phyloP scores from a whole-genome alignment of 1,284 basidiomycete species.

The Ganoderma lucidum region DNA sequence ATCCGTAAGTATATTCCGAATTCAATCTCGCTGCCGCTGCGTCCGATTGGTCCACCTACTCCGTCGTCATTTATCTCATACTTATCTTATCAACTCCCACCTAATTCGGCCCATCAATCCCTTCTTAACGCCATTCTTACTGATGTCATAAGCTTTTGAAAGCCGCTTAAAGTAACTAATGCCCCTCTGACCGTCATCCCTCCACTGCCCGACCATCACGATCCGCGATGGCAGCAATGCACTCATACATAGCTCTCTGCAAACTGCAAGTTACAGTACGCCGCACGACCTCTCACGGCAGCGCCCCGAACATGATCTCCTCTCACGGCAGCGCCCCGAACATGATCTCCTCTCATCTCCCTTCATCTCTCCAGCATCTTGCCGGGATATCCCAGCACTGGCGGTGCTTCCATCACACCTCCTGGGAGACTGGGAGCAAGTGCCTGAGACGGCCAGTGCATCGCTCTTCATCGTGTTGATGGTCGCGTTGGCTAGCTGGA shows the following conservation, averaged over 20 bases:
- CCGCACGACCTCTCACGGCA: background rate
- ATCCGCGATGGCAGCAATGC: constrained; percentile 1
- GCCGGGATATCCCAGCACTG: background rate
- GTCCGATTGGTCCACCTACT: constrained; percentile 10
- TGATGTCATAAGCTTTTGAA: background rate
- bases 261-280: background rate
- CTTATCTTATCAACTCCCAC: background rate
- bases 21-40: background rate
- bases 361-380: background rate
- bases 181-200: background rate
- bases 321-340: background rate
- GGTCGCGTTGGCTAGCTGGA: background rate
- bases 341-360: background rate
- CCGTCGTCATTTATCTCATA: background rate
- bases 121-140: background rate
- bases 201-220: background rate
- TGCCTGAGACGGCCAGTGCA: constrained; percentile 1
- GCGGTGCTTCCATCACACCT: background rate
- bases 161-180: background rate
- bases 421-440: background rate
- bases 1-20: background rate
- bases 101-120: background rate
- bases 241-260: background rate
- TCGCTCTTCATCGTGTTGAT: background rate
- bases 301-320: background rate